Percentiles rank a stretch among this genome's conserved stretches.
These are phyloP conservation scores for Hansenula sp. DNA, from an alignment of 1,139 yeast species.

Conservation along the genomic window DNA sequence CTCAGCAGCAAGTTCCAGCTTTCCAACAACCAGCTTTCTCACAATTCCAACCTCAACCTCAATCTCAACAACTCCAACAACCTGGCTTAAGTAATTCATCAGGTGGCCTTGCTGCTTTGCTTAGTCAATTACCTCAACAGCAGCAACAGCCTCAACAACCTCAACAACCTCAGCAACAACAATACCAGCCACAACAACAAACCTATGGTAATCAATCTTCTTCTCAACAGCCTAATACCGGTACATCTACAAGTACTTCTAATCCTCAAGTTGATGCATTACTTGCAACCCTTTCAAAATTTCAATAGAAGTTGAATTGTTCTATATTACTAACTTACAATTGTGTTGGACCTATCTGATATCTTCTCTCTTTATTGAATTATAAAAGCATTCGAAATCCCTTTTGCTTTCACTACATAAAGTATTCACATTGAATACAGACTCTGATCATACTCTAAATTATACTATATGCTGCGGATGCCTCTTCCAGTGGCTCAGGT, in stretches of 20 bases:
- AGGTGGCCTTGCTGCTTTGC: constrained; percentile 7
- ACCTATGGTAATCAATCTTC: constrained; percentile 1
- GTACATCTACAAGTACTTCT: not conserved
- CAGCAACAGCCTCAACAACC: constrained; percentile 6
- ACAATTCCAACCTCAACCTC: constrained; percentile 13
- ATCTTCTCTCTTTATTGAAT: too few relatives aligned
- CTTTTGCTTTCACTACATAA: too few relatives aligned
- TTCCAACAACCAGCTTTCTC: constrained; percentile 6
- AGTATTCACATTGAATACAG: too few relatives aligned
- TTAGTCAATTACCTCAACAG: constrained; percentile 6
- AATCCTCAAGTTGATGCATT: constrained; percentile 28
- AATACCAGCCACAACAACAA: constrained; percentile 3
- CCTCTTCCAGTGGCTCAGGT: too few relatives aligned
- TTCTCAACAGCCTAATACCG: not conserved
- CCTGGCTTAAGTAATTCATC: constrained; percentile 7
- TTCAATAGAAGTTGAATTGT: constrained; percentile 11
- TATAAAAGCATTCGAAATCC: too few relatives aligned
- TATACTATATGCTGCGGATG: too few relatives aligned
- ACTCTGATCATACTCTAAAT: too few relatives aligned
- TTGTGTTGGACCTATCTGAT: too few relatives aligned
- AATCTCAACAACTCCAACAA: constrained; percentile 14
- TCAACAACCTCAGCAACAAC: constrained; percentile 10
- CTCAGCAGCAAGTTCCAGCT: constrained; percentile 17
- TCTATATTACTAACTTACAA: too few relatives aligned
- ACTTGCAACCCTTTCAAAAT: constrained; percentile 31